Conservation (phyloP, 441 rosid genomes). For the Euphorbia celastroides region DNA sequence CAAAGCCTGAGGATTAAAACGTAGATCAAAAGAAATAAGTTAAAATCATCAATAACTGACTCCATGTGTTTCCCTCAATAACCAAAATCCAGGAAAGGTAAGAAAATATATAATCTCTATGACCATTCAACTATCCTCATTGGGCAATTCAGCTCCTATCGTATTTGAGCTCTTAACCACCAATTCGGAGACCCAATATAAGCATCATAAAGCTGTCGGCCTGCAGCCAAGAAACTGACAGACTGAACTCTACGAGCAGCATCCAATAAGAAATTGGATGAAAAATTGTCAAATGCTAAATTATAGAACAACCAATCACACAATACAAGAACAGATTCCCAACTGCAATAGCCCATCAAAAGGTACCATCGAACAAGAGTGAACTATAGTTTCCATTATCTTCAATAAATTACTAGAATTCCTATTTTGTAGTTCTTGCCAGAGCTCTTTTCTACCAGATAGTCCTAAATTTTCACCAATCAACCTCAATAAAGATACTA, state of each 20-base stretch:
- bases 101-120: not conserved
- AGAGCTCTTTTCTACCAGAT: not conserved
- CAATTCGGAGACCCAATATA: not conserved
- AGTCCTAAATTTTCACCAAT: not conserved
- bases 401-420: not conserved
- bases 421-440: not conserved
- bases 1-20: conserved; percentile 42
- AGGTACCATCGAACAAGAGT: not conserved
- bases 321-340: not conserved
- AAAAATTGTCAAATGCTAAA: not conserved
- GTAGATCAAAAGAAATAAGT: not conserved
- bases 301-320: not conserved
- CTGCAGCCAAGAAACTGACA: conserved; percentile 8
- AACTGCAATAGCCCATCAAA: not conserved
- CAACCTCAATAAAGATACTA: not conserved
- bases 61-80: not conserved
- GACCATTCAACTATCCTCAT: not conserved
- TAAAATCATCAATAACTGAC: not conserved
- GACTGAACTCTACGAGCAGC: conserved; percentile 1
- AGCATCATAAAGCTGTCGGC: not conserved
- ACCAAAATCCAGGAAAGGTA: not conserved
- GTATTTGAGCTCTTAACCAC: not conserved
- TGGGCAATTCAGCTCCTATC: not conserved
- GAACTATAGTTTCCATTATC: not conserved
- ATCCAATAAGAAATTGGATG: not conserved